phyloP scores from a whole-genome alignment of 2,329 filamentous ascomycete genomes.

The Ilyonectria robusta region DNA sequence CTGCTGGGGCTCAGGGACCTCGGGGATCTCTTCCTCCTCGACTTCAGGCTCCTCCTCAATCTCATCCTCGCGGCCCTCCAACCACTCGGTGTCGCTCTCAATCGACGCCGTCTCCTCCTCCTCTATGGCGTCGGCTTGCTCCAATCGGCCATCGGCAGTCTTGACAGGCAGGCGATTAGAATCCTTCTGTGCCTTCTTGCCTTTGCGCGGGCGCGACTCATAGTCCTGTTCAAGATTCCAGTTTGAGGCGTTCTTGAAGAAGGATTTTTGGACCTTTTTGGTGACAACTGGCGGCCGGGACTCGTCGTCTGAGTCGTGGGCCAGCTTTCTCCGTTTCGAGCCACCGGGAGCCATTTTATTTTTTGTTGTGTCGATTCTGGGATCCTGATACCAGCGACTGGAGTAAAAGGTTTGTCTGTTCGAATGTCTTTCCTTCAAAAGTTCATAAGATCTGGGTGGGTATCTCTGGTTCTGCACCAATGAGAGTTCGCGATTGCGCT shows the following conservation, averaged over 20 bases:
- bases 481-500: constrained; percentile 28
- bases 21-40: constrained; percentile 69
- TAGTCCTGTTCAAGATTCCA: constrained; percentile 97
- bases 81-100: constrained; percentile 74
- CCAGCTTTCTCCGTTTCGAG: constrained; percentile 71
- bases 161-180: constrained; percentile 87
- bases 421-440: constrained; percentile 37
- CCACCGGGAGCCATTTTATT: constrained; percentile 63
- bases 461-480: constrained; percentile 33
- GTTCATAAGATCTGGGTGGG: constrained; percentile 34
- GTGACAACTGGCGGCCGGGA: constrained; percentile 50
- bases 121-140: constrained; percentile 70
- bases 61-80: constrained; percentile 72
- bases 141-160: constrained; percentile 81
- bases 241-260: constrained; percentile 81
- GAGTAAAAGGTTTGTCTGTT: constrained; percentile 37
- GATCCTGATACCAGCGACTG: constrained; percentile 24
- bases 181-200: constrained; percentile 80
- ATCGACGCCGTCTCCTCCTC: constrained; percentile 73
- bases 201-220: constrained; percentile 84
- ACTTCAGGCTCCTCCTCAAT: constrained; percentile 61
- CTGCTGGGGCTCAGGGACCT: constrained; percentile 82
- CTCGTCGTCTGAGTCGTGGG: constrained; percentile 66
- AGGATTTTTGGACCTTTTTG: constrained; percentile 70
- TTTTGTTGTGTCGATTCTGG: constrained; percentile 26